Evolutionary conservation across 148 eudicot species (phyloP), one percentile per base, ranked within the genome.

Genomic region (Diospyros kaki): DNA sequence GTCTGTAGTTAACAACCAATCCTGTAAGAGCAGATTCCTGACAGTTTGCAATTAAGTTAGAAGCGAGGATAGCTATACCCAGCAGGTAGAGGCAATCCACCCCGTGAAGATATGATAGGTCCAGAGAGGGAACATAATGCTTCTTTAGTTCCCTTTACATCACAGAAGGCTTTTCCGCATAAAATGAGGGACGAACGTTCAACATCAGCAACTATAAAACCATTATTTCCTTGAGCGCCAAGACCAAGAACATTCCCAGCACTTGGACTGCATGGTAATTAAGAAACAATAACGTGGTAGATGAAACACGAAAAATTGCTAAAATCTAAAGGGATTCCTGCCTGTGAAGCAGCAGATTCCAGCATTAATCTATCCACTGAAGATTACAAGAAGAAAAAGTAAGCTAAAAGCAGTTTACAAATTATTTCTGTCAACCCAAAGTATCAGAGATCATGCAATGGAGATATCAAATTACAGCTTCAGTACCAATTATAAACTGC

Each of bases 81-180:
- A 58, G 83, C 72, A 66, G 76, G 66, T 13, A 80, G 52, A 17
- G 70, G 83, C 51, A 80, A 73, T 61, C 83, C 83, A 58, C 83
- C 83, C 42, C 76, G 75, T 11, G 79, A 71, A 55, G 39, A 64
- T 58, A 80, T 72, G 52, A 80, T 76, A 71, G 79, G 79, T 46
- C 56, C 83, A 65, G 79, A 48, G 62, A 80, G 71, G 17, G 76
- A 69, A 66, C 61, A 48, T 66, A 80, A 63, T 50, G 79, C 75
- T 58, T 75, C 68, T 64, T 72, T 80, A 3, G 12, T 67, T 64
- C 83, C 79, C 48, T 80, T 76, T 65, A 69, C 73, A 80, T 80
- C 83, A 65, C 63, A 6, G 58, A 76, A 75, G n/a, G 79, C 76
- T 66, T 76, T 80, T 55, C 83, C 79, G 43, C 79, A 80, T 60